Evolutionary conservation across 2,329 filamentous ascomycete genomes (phyloP).

Genomic region (Aspergillus melleus): DNA sequence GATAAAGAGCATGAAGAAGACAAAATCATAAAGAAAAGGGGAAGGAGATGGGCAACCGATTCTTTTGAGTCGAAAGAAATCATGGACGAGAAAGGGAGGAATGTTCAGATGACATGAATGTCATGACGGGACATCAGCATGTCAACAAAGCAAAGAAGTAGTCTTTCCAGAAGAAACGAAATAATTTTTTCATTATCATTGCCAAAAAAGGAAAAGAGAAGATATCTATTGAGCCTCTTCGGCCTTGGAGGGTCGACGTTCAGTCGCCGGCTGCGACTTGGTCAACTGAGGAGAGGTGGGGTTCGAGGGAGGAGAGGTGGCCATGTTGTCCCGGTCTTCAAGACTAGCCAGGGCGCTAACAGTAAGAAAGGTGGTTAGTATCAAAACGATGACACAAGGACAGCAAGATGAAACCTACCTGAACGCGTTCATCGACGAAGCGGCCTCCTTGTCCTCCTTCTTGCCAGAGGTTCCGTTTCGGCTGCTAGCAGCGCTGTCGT

Average conservation of each 20-base stretch:
- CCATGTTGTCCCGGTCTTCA: conserved; percentile 48
- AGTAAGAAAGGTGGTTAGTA: conserved; percentile 13
- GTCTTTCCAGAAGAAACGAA: conserved; percentile 37
- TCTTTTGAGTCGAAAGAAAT: conserved; percentile 11
- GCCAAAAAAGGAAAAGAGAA: conserved; percentile 28
- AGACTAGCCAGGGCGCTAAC: conserved; percentile 49
- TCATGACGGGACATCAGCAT: conserved; percentile 18
- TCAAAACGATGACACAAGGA: background rate
- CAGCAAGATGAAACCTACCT: conserved; percentile 63
- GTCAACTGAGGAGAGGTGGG: conserved; percentile 48
- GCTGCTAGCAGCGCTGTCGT: conserved; percentile 85
- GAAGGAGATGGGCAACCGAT: conserved; percentile 17
- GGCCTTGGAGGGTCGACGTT: conserved; percentile 45
- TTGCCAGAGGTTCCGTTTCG: conserved; percentile 77
- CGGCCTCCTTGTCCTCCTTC: conserved; percentile 61
- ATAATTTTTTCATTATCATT: conserved; percentile 40
- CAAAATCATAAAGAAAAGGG: conserved; percentile 11
- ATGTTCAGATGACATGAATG: conserved; percentile 18
- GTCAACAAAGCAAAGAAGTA: conserved; percentile 18
- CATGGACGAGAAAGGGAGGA: conserved; percentile 26
- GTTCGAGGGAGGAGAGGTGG: conserved; percentile 50
- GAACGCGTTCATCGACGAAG: conserved; percentile 83
- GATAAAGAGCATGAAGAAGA: conserved; percentile 3
- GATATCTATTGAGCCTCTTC: conserved; percentile 42
- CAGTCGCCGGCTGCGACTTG: conserved; percentile 48